phyloP scores from a whole-genome alignment of 1,139 yeast genomes.

The Lodderomyces pseudojiufengensis region DNA sequence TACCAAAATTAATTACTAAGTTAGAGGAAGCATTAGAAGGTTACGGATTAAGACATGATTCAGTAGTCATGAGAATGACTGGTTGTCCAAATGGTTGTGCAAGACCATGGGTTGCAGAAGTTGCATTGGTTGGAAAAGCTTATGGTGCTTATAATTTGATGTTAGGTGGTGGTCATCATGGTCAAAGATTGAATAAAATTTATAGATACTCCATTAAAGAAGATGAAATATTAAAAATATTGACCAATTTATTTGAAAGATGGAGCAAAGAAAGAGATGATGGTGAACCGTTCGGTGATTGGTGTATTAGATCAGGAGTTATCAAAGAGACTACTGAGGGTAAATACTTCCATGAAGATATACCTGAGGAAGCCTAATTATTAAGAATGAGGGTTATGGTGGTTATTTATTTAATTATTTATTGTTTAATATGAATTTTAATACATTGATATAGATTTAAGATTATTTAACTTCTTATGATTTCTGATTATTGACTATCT shows the following conservation, averaged over 20 bases:
- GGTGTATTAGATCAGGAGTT: conserved; percentile 77
- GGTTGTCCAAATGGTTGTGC: conserved; percentile 99
- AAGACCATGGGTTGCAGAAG: conserved; percentile 96
- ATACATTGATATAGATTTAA: too few species aligned
- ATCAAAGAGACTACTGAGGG: conserved; percentile 90
- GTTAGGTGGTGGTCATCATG: conserved; percentile 97
- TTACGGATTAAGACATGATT: conserved; percentile 89
- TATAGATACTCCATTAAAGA: conserved; percentile 87
- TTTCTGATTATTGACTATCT: conserved; percentile 1
- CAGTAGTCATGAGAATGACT: conserved; percentile 96
- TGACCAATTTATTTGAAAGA: conserved; percentile 85
- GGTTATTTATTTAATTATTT: neutral
- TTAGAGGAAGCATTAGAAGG: conserved; percentile 85
- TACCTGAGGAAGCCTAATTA: conserved; percentile 75
- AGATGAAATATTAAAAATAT: conserved; percentile 73
- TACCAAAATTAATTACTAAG: conserved; percentile 78
- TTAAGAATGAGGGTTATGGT: neutral
- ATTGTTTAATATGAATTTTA: neutral
- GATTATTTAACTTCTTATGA: too few species aligned
- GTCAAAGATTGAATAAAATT: conserved; percentile 88
- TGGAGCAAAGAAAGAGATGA: conserved; percentile 92
- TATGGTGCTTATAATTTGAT: conserved; percentile 87
- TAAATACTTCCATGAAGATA: conserved; percentile 89
- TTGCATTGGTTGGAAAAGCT: conserved; percentile 95
- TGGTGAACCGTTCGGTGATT: conserved; percentile 95